phyloP scores from a whole-genome alignment of 805 yeast species.

The Suhomyces sp. region DNA sequence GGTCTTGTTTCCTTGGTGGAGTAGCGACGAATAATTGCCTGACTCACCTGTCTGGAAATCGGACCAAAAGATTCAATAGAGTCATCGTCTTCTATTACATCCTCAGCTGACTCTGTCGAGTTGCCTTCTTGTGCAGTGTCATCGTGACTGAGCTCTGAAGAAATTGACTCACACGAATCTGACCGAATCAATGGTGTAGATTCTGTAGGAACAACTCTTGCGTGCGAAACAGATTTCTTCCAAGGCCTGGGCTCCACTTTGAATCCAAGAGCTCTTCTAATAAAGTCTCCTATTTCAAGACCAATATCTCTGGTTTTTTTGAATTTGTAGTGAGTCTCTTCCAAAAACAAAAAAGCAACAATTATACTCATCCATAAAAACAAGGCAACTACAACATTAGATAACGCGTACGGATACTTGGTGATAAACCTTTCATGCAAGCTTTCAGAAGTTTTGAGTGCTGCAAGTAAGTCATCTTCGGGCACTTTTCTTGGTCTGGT shows the following conservation, averaged over 20 bases:
- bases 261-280: slow-evolving; percentile 25
- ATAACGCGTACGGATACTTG: slow-evolving; percentile 37
- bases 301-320: slow-evolving; percentile 28
- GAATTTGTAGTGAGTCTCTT: slow-evolving; percentile 31
- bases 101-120: not conserved
- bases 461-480: not conserved
- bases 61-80: slow-evolving; percentile 7
- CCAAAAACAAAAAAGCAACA: slow-evolving; percentile 34
- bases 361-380: slow-evolving; percentile 24
- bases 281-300: slow-evolving; percentile 35
- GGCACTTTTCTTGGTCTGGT: slow-evolving; percentile 40
- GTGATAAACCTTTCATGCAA: slow-evolving; percentile 26
- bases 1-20: slow-evolving; percentile 14
- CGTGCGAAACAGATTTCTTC: slow-evolving; percentile 10
- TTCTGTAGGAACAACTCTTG: not conserved
- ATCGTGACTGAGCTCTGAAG: not conserved
- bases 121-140: not conserved
- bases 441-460: not conserved
- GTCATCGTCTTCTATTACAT: not conserved
- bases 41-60: slow-evolving; percentile 10
- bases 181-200: slow-evolving; percentile 3
- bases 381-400: slow-evolving; percentile 33
- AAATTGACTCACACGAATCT: not conserved
- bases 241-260: slow-evolving; percentile 29
- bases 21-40: slow-evolving; percentile 16